Base-by-base conservation (phyloP, 768 basidiomycete species). In the Russula earlei region DNA sequence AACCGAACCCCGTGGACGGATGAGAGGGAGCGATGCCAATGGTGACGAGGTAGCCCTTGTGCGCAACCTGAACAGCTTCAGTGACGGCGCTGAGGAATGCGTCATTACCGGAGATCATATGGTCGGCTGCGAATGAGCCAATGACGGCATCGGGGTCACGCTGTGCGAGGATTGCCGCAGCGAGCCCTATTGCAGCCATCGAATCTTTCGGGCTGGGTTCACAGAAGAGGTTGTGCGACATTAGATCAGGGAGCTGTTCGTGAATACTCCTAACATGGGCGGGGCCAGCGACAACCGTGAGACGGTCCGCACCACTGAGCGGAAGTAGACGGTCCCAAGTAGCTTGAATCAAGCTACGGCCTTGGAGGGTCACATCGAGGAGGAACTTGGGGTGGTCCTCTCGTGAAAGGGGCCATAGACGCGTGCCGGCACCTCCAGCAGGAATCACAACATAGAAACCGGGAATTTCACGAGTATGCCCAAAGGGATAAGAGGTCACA, bases 11-110 rank as follows among this genome's bases (percentile, higher is more conserved):
- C 17, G 90, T 92, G 6, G 89, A 91, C 24, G 90, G 90, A 68
- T 90, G 87, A 5, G 87, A 89, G 10, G 90, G 89, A n/a, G 90
- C 90, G 54, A 92, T 91, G 55, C 89, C 90, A 60, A 92, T 91
- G 15, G 89, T 91, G 54, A 91, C 91, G n/a, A n/a, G n/a, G n/a
- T n/a, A n/a, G n/a, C n/a, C n/a, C n/a, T n/a, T n/a, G n/a, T n/a
- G n/a, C n/a, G n/a, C n/a, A n/a, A n/a, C n/a, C n/a, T n/a, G n/a
- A n/a, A n/a, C n/a, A n/a, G n/a, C n/a, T n/a, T n/a, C n/a, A n/a
- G n/a, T n/a, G n/a, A n/a, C n/a, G n/a, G n/a, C n/a, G n/a, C n/a
- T n/a, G n/a, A n/a, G n/a, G n/a, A n/a, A n/a, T n/a, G n/a, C n/a
- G n/a, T n/a, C n/a, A n/a, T n/a, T n/a, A n/a, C n/a, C n/a, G n/a